Evolutionary conservation across 768 basidiomycete genomes (phyloP).

Genomic region (Pholiota microspora): DNA sequence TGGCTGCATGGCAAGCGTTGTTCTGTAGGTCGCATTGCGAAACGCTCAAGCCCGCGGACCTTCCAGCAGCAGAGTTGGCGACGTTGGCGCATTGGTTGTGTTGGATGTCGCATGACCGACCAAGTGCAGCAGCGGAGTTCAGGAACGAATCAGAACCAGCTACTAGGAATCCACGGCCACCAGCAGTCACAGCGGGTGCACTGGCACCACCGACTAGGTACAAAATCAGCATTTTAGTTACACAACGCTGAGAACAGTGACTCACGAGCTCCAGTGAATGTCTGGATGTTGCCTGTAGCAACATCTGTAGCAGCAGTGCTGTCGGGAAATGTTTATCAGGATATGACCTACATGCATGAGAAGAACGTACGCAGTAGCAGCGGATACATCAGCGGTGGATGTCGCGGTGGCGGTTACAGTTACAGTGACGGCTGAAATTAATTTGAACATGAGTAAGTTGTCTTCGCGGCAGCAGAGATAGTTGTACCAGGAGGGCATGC

Average conservation of each 20-base stretch:
- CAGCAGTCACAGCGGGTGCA: conserved; percentile 42
- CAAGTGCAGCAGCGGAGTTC: conserved; percentile 46
- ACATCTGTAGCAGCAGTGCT: conserved; percentile 12
- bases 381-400: conserved; percentile 11
- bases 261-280: conserved; percentile 49
- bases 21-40: conserved; percentile 37
- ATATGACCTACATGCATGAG: neutral
- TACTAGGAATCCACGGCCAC: conserved; percentile 49
- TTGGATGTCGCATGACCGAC: conserved; percentile 58
- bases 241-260: conserved; percentile 5
- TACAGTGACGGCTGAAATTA: conserved; percentile 19
- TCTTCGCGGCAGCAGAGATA: neutral
- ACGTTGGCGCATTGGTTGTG: conserved; percentile 53
- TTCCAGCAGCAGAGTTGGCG: conserved; percentile 44
- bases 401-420: conserved; percentile 14
- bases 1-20: conserved; percentile 28
- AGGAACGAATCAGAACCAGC: conserved; percentile 44
- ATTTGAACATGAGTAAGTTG: neutral
- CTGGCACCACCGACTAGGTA: conserved; percentile 39
- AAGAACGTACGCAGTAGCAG: conserved; percentile 10
- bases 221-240: neutral
- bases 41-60: conserved; percentile 34
- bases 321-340: neutral
- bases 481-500: conserved; percentile 16
- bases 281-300: conserved; percentile 41